A percentile compares a stretch with the other conserved stretches of the same genome.
Conservation (phyloP, 441 rosid genomes). For the Sinapis alba region DNA sequence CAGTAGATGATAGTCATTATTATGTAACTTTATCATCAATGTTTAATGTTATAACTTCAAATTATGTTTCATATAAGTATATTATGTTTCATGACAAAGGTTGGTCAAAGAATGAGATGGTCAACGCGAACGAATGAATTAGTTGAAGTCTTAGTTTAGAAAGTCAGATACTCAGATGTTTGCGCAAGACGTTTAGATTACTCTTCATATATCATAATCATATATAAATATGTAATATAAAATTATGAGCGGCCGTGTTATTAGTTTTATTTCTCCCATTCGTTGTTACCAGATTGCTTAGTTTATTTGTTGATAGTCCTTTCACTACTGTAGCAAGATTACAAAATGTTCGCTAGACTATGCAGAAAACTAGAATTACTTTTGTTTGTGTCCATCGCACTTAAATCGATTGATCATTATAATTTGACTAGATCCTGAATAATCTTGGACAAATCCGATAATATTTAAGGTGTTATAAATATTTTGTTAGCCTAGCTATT, state of each 20-base stretch:
- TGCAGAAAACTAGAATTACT: neutral
- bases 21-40: neutral
- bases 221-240: neutral
- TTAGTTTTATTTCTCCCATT: neutral
- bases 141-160: conserved; percentile 33
- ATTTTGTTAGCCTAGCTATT: neutral
- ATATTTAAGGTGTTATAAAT: neutral
- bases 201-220: neutral
- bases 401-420: neutral
- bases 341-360: neutral
- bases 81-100: conserved; percentile 4
- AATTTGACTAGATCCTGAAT: neutral
- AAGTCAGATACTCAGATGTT: conserved; percentile 17
- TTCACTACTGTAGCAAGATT: neutral
- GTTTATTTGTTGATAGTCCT: neutral
- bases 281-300: neutral
- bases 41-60: neutral
- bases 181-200: neutral
- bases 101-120: conserved; percentile 22
- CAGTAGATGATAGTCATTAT: no score
- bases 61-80: neutral
- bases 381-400: neutral
- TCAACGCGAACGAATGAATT: conserved; percentile 27
- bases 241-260: neutral
- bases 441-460: conserved; percentile 1